A percentile compares a stretch with the other conserved stretches of the same genome.
These are phyloP conservation scores for Taphrina betulina DNA, from an alignment of 1,139 yeast genomes.

Conservation along the genomic window DNA sequence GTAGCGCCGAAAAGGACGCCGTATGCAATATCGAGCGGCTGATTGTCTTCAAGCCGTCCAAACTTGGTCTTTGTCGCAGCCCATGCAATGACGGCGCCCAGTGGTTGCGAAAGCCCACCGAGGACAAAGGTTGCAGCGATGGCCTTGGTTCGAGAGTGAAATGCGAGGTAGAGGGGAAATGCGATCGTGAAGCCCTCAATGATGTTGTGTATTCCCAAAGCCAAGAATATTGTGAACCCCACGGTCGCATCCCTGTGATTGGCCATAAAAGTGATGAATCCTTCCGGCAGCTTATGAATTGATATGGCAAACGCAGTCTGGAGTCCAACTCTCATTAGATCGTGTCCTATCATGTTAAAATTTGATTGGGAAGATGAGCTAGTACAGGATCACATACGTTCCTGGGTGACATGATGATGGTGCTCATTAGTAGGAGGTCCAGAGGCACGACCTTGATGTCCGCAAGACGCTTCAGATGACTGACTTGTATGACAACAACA, in stretches of 20 bases:
- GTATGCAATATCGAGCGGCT: constrained; percentile 38
- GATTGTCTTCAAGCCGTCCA: constrained; percentile 2
- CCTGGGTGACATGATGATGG: constrained; percentile 55
- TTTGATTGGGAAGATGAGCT: not conserved
- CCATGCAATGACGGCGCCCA: constrained; percentile 79
- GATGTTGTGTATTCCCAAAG: constrained; percentile 82
- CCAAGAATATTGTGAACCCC: constrained; percentile 77
- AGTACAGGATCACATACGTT: constrained; percentile 8
- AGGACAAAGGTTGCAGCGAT: constrained; percentile 62
- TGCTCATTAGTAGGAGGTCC: constrained; percentile 66
- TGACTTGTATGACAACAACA: constrained; percentile 7
- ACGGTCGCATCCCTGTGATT: constrained; percentile 68
- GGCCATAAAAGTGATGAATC: constrained; percentile 81
- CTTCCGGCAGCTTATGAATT: constrained; percentile 91
- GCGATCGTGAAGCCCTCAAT: constrained; percentile 97
- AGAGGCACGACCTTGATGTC: no score
- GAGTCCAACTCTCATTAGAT: constrained; percentile 76
- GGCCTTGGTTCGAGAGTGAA: constrained; percentile 63
- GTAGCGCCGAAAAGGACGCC: constrained; percentile 33
- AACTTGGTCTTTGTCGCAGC: constrained; percentile 38
- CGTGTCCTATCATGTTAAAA: constrained; percentile 49
- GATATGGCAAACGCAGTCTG: constrained; percentile 88
- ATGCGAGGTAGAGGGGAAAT: constrained; percentile 76
- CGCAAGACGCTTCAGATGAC: no score
- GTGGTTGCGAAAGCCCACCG: constrained; percentile 84